Evolutionary conservation across 2,329 filamentous ascomycete species (phyloP).

Genomic region (Claviceps pusilla): DNA sequence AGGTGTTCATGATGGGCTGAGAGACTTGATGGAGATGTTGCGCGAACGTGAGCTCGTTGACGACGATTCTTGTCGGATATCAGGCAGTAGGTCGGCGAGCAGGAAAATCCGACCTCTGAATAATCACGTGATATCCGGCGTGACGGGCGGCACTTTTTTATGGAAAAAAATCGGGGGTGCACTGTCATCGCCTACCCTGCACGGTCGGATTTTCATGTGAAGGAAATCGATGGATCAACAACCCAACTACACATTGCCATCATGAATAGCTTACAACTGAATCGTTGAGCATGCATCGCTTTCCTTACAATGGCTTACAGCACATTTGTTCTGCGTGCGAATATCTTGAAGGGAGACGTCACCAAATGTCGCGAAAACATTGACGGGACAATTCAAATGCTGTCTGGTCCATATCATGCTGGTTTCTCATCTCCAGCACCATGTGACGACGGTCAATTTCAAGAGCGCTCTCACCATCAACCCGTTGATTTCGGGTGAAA

Average conservation of each 20-base stretch:
- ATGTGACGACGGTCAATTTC: neutral
- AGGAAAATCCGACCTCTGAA: conserved; percentile 21
- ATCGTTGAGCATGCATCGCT: no score
- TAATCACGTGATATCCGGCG: conserved; percentile 15
- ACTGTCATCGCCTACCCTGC: neutral
- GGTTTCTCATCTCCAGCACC: no score
- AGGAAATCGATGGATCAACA: neutral
- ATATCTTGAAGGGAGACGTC: no score
- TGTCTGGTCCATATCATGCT: no score
- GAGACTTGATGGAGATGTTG: conserved; percentile 34
- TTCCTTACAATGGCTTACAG: no score
- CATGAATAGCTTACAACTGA: no score
- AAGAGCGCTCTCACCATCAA: neutral
- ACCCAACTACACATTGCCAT: neutral
- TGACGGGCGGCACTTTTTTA: neutral
- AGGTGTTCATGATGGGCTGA: conserved; percentile 68
- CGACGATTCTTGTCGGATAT: conserved; percentile 32
- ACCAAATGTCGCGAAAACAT: no score
- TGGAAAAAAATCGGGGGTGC: neutral
- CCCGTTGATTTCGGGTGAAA: neutral
- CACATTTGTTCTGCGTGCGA: no score
- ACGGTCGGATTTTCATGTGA: neutral
- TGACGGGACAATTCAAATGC: no score
- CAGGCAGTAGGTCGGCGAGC: conserved; percentile 26
- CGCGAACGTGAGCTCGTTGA: conserved; percentile 28